phyloP scores from a whole-genome alignment of 768 basidiomycete species.

The Hypholoma fasciculare region DNA sequence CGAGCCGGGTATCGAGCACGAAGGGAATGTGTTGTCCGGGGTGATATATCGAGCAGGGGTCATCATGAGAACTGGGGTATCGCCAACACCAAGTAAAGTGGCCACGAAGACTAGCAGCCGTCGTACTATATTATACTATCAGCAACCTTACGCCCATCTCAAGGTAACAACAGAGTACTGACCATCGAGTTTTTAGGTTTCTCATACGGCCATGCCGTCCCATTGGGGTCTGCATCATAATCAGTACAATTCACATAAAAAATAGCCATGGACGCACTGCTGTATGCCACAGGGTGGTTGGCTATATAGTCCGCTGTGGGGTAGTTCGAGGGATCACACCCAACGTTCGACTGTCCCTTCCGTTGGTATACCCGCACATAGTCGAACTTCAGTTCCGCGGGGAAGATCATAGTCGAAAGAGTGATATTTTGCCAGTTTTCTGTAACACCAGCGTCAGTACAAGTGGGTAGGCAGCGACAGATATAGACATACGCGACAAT shows the following conservation, averaged over 20 bases:
- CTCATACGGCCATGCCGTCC: conserved; percentile 34
- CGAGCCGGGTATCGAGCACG: too few species aligned
- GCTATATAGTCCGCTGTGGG: conserved; percentile 70
- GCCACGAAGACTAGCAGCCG: neutral
- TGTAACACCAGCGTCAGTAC: conserved; percentile 14
- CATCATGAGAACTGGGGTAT: neutral
- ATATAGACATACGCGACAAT: conserved; percentile 48
- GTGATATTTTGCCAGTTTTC: conserved; percentile 70
- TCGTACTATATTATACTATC: neutral
- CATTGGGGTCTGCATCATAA: too few species aligned
- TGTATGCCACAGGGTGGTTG: conserved; percentile 56
- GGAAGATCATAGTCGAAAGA: conserved; percentile 59
- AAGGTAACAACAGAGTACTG: neutral
- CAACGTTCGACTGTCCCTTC: conserved; percentile 53
- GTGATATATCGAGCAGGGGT: neutral
- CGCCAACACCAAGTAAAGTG: neutral
- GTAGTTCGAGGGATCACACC: conserved; percentile 63
- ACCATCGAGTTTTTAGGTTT: conserved; percentile 37
- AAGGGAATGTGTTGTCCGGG: neutral
- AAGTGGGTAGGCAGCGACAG: neutral
- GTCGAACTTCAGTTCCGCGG: conserved; percentile 69
- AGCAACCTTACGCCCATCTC: neutral
- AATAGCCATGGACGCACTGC: conserved; percentile 39
- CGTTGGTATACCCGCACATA: conserved; percentile 84
- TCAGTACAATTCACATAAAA: neutral